Evolutionary conservation across 148 eudicot genomes (phyloP).

Genomic region (Bassia scoparia): DNA sequence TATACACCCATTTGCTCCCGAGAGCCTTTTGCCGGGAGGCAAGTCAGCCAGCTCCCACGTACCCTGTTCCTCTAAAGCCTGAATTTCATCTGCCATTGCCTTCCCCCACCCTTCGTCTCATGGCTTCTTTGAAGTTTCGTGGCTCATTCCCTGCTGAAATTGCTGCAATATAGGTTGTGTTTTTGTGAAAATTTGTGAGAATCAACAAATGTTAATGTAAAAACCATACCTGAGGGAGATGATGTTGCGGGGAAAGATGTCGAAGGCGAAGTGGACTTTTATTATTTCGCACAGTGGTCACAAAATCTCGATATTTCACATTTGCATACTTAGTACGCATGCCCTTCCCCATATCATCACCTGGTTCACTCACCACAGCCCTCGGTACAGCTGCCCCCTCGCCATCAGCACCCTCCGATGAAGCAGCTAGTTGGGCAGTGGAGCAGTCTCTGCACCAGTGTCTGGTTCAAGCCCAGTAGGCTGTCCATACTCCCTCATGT

Average conservation of each 20-base stretch:
- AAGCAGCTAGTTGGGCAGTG: not conserved
- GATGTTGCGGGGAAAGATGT: not conserved
- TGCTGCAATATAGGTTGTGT: not conserved
- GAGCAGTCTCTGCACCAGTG: too few species aligned
- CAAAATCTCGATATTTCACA: too few species aligned
- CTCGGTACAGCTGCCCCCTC: not conserved
- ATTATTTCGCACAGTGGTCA: too few species aligned
- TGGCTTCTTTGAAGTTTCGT: too few species aligned
- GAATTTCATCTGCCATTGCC: too few species aligned
- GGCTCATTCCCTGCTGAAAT: too few species aligned
- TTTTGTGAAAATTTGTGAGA: not conserved
- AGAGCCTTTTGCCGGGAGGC: not conserved
- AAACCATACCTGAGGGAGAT: not conserved
- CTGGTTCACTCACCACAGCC: too few species aligned
- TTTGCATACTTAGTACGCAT: not conserved
- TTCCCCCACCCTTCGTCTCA: too few species aligned
- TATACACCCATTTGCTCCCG: too few species aligned
- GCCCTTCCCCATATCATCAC: not conserved
- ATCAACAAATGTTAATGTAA: not conserved
- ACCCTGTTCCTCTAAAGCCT: not conserved
- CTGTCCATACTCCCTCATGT: too few species aligned
- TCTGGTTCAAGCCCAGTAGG: too few species aligned
- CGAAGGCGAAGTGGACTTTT: not conserved
- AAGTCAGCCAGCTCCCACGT: not conserved
- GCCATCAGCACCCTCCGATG: not conserved